These are phyloP conservation scores for Rhizoclosmatium hyalinum DNA, from an alignment of 371 early-diverging fungal species.

Conservation along the genomic window DNA sequence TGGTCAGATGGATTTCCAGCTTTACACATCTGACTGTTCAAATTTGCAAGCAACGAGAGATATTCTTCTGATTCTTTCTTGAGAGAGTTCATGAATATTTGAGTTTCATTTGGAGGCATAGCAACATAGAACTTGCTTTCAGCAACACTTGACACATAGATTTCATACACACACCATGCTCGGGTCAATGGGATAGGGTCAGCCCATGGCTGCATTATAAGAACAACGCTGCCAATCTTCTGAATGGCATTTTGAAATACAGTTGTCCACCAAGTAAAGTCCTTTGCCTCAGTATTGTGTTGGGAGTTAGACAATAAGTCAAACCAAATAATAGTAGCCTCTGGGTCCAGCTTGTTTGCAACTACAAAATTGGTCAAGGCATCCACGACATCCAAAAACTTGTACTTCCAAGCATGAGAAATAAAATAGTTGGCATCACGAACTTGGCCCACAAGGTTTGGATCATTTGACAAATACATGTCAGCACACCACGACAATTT, in stretches of 20 bases:
- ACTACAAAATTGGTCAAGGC: conserved; percentile 13
- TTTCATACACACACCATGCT: conserved; percentile 27
- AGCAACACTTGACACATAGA: background rate
- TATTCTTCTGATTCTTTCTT: background rate
- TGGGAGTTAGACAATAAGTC: conserved; percentile 31
- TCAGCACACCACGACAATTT: conserved; percentile 9
- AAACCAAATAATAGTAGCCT: conserved; percentile 27
- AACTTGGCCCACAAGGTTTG: background rate
- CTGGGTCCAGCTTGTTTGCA: background rate
- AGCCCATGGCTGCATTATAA: conserved; percentile 35
- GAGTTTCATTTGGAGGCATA: background rate
- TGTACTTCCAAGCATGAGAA: conserved; percentile 36
- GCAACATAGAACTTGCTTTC: background rate
- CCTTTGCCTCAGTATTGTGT: conserved; percentile 10
- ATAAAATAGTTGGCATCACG: conserved; percentile 31
- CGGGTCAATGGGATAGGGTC: conserved; percentile 32
- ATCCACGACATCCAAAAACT: conserved; percentile 34
- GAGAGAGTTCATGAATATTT: background rate
- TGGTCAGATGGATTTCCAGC: background rate
- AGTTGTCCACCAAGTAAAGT: conserved; percentile 33
- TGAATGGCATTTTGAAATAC: conserved; percentile 30
- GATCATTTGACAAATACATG: background rate
- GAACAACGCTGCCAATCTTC: conserved; percentile 27
- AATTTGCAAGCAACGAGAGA: background rate
- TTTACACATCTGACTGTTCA: background rate